phyloP scores from a whole-genome alignment of 768 basidiomycete species.

The Thelephora ganbajun region DNA sequence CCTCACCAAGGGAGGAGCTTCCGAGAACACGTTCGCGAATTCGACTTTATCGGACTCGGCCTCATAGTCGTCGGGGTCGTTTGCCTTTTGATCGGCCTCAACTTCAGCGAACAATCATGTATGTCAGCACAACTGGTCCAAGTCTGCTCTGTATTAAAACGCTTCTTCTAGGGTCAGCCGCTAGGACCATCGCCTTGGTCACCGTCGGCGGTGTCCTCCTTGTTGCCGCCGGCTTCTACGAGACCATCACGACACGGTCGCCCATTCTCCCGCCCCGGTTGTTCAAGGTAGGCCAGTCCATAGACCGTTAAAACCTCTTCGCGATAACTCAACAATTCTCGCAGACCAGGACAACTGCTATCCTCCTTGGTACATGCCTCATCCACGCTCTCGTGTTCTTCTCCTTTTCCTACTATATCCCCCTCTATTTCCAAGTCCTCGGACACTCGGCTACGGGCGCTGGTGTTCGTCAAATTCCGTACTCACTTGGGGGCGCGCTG shows the following conservation, averaged over 20 bases:
- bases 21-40: slow-evolving; percentile 42
- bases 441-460: slow-evolving; percentile 62
- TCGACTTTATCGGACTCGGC: slow-evolving; percentile 58
- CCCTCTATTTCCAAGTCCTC: slow-evolving; percentile 66
- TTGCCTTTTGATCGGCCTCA: slow-evolving; percentile 58
- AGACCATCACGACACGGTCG: slow-evolving; percentile 44
- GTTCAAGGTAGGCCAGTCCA: slow-evolving; percentile 37
- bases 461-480: slow-evolving; percentile 57
- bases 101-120: slow-evolving; percentile 57
- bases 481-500: slow-evolving; percentile 44
- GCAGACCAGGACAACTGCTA: slow-evolving; percentile 60
- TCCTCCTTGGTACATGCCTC: slow-evolving; percentile 43
- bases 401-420: slow-evolving; percentile 49
- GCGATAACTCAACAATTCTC: not conserved
- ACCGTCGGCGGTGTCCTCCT: slow-evolving; percentile 41
- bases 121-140: slow-evolving; percentile 12
- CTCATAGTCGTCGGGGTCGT: slow-evolving; percentile 55
- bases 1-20: slow-evolving; percentile 49
- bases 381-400: slow-evolving; percentile 57
- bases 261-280: slow-evolving; percentile 65
- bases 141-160: not conserved
- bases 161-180: slow-evolving; percentile 34
- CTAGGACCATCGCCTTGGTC: slow-evolving; percentile 50
- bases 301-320: not conserved
- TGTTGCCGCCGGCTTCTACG: slow-evolving; percentile 38